Evolutionary conservation across 768 basidiomycete species (phyloP), one percentile per base, ranked within the genome.

Genomic region (Butyriboletus loyo): DNA sequence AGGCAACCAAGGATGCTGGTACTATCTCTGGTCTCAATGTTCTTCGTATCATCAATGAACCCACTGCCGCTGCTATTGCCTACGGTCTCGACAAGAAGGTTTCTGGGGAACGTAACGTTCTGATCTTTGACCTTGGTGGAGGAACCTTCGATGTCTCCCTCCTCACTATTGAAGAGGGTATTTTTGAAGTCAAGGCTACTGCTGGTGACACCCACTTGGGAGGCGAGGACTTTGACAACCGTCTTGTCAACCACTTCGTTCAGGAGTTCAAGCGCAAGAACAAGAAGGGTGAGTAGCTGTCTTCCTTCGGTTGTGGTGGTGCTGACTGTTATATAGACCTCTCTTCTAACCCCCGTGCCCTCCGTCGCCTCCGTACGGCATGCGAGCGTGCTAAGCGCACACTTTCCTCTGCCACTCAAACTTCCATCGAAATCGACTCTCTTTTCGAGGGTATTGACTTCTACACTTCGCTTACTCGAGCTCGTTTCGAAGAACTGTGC

Each of bases 381-480:
- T 98, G 95, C 76, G 96, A 98, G 77, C 92, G 94, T 75, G 96
- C 95, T 49, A 98, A 98, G 84, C 90, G 94, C 53, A 97, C 94
- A 22, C 89, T 98, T 55, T 98, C 96, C 31, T 97, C 94, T 42
- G 93, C 93, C 51, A 86, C 95, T 49, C 93, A 96, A 71, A 95
- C 96, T 43, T 89, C 92, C 64, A 92, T 98, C 62, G 96, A 98
- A 74, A 97, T 98, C 67, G 96, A 98, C 78, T 97, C 95, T 43
- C 87, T 98, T 57, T 97, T 82, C 70, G 93, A 97, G 81, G 95
- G 95, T 68, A 87, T 96, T 70, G 96, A 98, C 75, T 98, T 98
- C 79, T 97, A 95, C 80, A 96, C 94, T 19, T 92, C 93, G 50
- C 84, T 98, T 67, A 98, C 96, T 65, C 94, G 96, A 79, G 95